Base-by-base conservation (phyloP, 2,329 filamentous ascomycete genomes). In the Venturia asperata region DNA sequence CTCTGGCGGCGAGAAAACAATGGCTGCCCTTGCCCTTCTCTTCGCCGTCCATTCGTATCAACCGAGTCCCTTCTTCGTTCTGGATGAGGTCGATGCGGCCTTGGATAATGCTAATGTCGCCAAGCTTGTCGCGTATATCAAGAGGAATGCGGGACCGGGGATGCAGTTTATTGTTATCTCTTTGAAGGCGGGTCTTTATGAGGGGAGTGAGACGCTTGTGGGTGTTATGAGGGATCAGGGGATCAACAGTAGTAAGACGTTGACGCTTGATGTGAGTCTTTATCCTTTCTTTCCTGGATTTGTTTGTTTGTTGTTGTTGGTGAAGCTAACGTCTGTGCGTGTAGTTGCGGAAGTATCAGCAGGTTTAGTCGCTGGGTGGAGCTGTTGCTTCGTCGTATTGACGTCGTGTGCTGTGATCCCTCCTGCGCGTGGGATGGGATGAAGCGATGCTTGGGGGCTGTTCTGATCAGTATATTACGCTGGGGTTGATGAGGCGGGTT, bases 91-190 rank as follows among this genome's bases (percentile, higher is more conserved):
- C 17, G 94, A 99, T 74, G 95, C 94, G 11, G 95, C 94, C 49
- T 84, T 99, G n/a, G 94, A 99, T 75, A 96, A 97, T 73, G 92
- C 93, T 67, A 99, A 99, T 71, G 94, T 97, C 7, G 88, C 91
- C 70, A 92, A 95, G 74, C 92, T 99, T 76, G 94, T 93, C 69
- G 94, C 94, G 76, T 99, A 99, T 73, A 96, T 99, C 68, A 86
- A 89, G 45, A 91, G 96, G 72, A 92, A 99, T 77, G 90, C 92
- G 0, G 91, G 91, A 0, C 94, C 94, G 1, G 95, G 95, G 17
- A 97, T 97, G 92, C 94, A 99, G 76, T 99, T 99, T 71, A 95
- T 99, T 67, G 94, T 99, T 70, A 99, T 99, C 76, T 92, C 87
- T 78, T 83, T 99, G 74, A 99, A 99, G 83, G 90, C 92, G 0